These are phyloP conservation scores for Globisporangium yorkense DNA, from an alignment of 352 stramenopile genomes.

Conservation along the genomic window DNA sequence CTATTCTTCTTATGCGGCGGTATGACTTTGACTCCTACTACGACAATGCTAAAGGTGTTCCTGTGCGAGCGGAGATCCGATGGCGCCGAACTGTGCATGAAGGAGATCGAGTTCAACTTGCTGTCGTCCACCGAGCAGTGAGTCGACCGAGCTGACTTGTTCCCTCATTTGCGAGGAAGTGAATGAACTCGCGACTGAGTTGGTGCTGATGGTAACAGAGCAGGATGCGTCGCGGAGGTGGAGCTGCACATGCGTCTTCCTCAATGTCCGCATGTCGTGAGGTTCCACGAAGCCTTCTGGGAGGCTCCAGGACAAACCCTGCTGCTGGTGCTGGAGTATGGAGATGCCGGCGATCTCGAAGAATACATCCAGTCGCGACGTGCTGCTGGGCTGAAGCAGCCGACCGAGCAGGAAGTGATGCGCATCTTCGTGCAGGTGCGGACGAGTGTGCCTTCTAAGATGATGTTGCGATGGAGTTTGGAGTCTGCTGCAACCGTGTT, in stretches of 20 bases:
- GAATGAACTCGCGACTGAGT: background rate
- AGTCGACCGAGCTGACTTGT: background rate
- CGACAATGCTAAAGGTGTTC: conserved; percentile 27
- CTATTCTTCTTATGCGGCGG: background rate
- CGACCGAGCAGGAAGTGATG: conserved; percentile 15
- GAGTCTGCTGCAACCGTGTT: background rate
- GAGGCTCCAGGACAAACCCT: conserved; percentile 21
- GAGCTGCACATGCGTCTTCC: conserved; percentile 36
- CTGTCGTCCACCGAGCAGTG: conserved; percentile 36
- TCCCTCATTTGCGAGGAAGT: background rate
- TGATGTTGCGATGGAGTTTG: background rate
- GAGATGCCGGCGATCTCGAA: conserved; percentile 55
- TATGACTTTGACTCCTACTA: too few relatives aligned
- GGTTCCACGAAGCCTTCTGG: conserved; percentile 53
- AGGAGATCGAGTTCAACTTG: conserved; percentile 51
- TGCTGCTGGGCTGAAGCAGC: background rate
- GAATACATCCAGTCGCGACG: conserved; percentile 18
- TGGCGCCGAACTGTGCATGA: conserved; percentile 35
- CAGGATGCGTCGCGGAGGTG: conserved; percentile 41
- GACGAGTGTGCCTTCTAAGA: too few relatives aligned
- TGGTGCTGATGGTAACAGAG: conserved; percentile 12
- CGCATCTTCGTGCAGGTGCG: conserved; percentile 21
- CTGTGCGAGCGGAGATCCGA: conserved; percentile 26
- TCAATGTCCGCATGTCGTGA: conserved; percentile 47
- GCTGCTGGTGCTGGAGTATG: conserved; percentile 66